Percentiles rank a stretch among this genome's conserved stretches.
Evolutionary conservation across 768 basidiomycete genomes (phyloP).

Genomic region (Kwoniella botswanensis): DNA sequence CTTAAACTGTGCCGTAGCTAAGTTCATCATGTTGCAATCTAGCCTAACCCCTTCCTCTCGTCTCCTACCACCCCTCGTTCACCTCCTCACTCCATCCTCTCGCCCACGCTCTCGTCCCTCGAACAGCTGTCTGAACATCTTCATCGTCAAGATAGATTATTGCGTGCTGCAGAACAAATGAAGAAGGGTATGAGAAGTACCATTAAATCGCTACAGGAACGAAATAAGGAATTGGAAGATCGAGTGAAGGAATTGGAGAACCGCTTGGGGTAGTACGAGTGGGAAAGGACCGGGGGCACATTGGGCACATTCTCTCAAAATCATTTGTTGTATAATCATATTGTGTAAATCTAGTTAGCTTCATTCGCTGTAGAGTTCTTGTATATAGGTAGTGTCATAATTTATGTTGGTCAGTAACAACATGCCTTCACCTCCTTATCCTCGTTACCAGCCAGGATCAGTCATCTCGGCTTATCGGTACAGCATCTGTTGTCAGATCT

Average conservation of each 20-base stretch:
- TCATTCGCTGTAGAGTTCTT: too few species aligned
- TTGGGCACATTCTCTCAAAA: not conserved
- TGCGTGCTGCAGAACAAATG: conserved; percentile 42
- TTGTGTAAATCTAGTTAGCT: not conserved
- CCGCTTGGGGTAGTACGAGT: not conserved
- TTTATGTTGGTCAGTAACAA: too few species aligned
- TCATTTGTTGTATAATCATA: not conserved
- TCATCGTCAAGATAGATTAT: conserved; percentile 42
- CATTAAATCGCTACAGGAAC: conserved; percentile 34
- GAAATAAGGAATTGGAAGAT: conserved; percentile 36
- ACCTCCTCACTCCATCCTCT: conserved; percentile 28
- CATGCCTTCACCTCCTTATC: too few species aligned
- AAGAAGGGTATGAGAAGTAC: conserved; percentile 46
- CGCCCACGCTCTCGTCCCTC: conserved; percentile 30
- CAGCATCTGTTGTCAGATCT: too few species aligned
- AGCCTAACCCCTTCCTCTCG: conserved; percentile 16
- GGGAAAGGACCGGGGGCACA: not conserved
- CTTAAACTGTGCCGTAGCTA: not conserved
- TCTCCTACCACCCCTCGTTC: conserved; percentile 24
- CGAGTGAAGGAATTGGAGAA: conserved; percentile 23
- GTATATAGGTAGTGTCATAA: too few species aligned
- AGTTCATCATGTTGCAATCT: not conserved
- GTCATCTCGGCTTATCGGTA: too few species aligned
- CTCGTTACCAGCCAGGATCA: too few species aligned
- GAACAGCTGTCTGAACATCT: conserved; percentile 42